Percentiles rank a stretch among this genome's conserved stretches.
Conservation (phyloP, 371 early-diverging fungal genomes). For the Sporodiniella umbellata region DNA sequence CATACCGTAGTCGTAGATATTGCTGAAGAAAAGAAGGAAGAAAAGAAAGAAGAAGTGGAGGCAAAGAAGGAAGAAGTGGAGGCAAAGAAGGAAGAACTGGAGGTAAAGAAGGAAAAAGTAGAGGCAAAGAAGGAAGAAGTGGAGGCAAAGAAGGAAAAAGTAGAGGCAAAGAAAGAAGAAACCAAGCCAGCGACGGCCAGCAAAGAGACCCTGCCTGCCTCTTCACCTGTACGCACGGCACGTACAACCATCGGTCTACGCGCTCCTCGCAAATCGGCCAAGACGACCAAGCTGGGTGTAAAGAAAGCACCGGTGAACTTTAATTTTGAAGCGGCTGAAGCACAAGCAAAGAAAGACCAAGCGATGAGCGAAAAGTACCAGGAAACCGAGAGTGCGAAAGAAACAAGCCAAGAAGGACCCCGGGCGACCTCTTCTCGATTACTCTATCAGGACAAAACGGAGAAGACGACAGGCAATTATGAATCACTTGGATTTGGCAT, state of each 20-base stretch:
- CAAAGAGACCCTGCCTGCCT: conserved; percentile 14
- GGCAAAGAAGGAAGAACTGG: no score
- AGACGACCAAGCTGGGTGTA: conserved; percentile 78
- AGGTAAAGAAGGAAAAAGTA: neutral
- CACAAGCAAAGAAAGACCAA: conserved; percentile 83
- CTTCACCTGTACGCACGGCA: conserved; percentile 21
- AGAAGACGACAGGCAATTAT: conserved; percentile 43
- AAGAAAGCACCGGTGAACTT: conserved; percentile 73
- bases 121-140: no score
- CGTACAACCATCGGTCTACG: conserved; percentile 29
- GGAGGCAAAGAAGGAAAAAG: neutral
- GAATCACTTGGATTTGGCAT: conserved; percentile 84
- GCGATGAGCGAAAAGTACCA: conserved; percentile 69
- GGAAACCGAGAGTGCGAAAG: conserved; percentile 61
- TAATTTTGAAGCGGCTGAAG: conserved; percentile 92
- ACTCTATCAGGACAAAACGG: conserved; percentile 13
- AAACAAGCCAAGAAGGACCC: conserved; percentile 5
- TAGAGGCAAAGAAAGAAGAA: neutral
- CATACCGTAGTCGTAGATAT: conserved; percentile 37
- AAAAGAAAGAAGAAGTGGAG: neutral
- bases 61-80: neutral
- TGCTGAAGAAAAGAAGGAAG: neutral
- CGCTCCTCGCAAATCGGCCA: conserved; percentile 41
- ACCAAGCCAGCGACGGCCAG: neutral
- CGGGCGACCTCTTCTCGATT: conserved; percentile 18